Percentiles rank a stretch among this genome's conserved stretches.
These are phyloP conservation scores for Meyerozyma elateridarum DNA, from an alignment of 1,139 yeast genomes.

Conservation along the genomic window DNA sequence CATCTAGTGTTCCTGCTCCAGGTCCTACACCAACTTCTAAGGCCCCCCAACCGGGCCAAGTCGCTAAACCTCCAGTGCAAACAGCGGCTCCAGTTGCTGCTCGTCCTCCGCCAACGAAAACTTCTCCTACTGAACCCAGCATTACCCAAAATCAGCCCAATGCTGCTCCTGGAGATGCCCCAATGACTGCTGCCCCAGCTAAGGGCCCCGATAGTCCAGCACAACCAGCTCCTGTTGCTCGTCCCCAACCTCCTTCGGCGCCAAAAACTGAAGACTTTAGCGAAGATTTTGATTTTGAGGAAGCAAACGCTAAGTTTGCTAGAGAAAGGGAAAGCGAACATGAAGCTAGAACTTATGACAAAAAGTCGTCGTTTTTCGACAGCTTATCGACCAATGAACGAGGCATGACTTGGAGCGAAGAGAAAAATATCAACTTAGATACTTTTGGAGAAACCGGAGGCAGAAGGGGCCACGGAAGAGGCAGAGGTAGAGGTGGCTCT, in stretches of 20 bases:
- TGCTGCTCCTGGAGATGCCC: constrained; percentile 16
- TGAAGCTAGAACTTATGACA: constrained; percentile 15
- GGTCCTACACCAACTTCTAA: constrained; percentile 11
- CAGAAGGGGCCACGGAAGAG: constrained; percentile 26
- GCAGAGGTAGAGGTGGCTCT: constrained; percentile 29
- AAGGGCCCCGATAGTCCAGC: constrained; percentile 21
- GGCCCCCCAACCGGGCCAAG: constrained; percentile 5
- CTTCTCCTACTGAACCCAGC: constrained; percentile 13
- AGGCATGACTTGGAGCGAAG: constrained; percentile 68
- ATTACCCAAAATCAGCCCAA: constrained; percentile 6
- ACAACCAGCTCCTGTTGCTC: constrained; percentile 7
- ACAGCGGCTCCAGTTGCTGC: constrained; percentile 8
- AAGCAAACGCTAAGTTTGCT: constrained; percentile 16
- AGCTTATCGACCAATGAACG: constrained; percentile 35
- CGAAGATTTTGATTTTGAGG: constrained; percentile 14
- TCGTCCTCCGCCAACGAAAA: constrained; percentile 18
- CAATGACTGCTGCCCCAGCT: constrained; percentile 7
- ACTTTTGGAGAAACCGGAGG: constrained; percentile 26
- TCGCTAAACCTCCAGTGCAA: constrained; percentile 16
- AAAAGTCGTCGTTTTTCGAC: constrained; percentile 22
- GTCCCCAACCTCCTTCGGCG: constrained; percentile 21
- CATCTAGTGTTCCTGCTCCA: constrained; percentile 11
- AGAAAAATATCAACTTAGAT: constrained; percentile 36
- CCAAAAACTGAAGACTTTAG: constrained; percentile 10
- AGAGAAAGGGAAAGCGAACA: constrained; percentile 15